Conservation (phyloP, 352 stramenopile genomes). For the Globisporangium splendens region DNA sequence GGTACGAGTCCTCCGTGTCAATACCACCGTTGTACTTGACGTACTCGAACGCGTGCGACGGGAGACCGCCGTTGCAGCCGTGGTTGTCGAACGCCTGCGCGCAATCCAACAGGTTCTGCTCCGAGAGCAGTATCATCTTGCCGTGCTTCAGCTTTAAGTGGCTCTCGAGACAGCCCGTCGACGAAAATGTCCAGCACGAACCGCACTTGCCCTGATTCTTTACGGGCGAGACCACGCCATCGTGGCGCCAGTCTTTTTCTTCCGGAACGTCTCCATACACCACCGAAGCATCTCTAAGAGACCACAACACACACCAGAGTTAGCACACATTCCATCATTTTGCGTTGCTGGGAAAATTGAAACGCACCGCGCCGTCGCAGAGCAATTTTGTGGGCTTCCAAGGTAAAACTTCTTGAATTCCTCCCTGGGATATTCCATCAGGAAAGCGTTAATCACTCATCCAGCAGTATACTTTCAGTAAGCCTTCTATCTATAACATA, state of each 20-base stretch:
- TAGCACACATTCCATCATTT: not conserved
- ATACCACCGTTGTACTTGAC: constrained; percentile 90
- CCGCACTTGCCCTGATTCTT: constrained; percentile 99
- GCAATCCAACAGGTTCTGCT: constrained; percentile 98
- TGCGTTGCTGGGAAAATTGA: not conserved
- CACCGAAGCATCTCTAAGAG: not conserved
- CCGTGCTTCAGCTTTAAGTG: constrained; percentile 93
- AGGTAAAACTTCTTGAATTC: constrained; percentile 77
- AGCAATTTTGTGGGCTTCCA: constrained; percentile 66
- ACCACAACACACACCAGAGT: no score
- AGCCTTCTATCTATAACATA: constrained; percentile 7
- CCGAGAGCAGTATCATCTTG: constrained; percentile 91
- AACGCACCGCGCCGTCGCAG: constrained; percentile 38
- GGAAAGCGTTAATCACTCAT: not conserved
- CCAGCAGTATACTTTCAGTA: no score
- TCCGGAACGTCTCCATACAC: constrained; percentile 57
- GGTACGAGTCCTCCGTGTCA: constrained; percentile 75
- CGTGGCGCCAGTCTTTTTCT: constrained; percentile 92
- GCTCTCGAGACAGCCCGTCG: constrained; percentile 96
- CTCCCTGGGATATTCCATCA: constrained; percentile 26
- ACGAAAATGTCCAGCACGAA: constrained; percentile 99
- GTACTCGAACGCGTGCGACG: constrained; percentile 97
- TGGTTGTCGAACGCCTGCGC: constrained; percentile 91
- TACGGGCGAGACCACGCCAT: constrained; percentile 93
- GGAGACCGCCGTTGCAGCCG: constrained; percentile 95